A percentile compares a stretch with the other conserved stretches of the same genome.
Conservation (phyloP, 2,329 filamentous ascomycete genomes). For the Phaeosphaeria sp. region DNA sequence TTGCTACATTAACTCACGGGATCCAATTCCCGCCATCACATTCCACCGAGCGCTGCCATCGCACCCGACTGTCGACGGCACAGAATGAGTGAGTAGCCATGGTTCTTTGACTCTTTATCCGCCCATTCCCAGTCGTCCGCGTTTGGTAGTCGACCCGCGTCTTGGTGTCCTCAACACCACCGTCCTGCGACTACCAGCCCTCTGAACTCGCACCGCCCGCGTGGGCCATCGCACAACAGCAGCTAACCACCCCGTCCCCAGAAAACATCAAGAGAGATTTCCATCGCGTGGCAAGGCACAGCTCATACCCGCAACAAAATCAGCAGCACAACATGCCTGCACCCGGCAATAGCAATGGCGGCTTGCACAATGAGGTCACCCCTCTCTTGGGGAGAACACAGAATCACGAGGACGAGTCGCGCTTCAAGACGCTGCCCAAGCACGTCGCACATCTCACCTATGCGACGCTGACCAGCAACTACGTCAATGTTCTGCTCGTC, state of each 20-base stretch:
- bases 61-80: background rate
- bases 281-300: conserved; percentile 37
- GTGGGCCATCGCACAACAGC: background rate
- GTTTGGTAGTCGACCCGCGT: background rate
- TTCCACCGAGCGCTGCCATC: background rate
- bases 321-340: conserved; percentile 27
- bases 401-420: conserved; percentile 27
- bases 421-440: conserved; percentile 37
- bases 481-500: conserved; percentile 74
- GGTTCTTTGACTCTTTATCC: conserved; percentile 1
- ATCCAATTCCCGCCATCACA: background rate
- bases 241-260: conserved; percentile 36
- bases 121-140: background rate
- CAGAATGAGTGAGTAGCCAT: conserved; percentile 6
- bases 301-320: conserved; percentile 9
- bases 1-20: background rate
- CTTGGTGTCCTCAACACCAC: conserved; percentile 1
- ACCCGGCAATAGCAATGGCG: conserved; percentile 40
- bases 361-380: conserved; percentile 34
- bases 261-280: conserved; percentile 45
- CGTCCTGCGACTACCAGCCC: background rate
- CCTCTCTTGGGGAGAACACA: conserved; percentile 34
- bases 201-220: background rate
- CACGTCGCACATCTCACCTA: conserved; percentile 48
- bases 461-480: conserved; percentile 56